Conservation (phyloP, 2,329 filamentous ascomycete species). For the Cordyceps cicadae region DNA sequence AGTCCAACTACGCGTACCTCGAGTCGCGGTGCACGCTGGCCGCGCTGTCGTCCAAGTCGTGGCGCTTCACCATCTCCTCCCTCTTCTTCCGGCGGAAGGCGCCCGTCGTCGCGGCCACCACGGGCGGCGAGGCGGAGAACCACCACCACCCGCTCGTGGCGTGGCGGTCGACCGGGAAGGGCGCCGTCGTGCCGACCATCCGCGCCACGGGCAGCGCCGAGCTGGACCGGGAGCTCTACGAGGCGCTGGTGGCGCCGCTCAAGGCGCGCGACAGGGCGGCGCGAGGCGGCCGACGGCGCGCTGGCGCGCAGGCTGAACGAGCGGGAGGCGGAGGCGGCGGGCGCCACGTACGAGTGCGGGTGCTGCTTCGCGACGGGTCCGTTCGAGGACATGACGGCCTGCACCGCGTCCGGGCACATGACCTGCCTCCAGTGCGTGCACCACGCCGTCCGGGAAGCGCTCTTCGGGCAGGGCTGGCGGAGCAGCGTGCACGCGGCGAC, state of each 20-base stretch:
- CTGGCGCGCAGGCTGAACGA: conserved; percentile 48
- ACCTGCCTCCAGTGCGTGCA: conserved; percentile 78
- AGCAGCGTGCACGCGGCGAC: conserved; percentile 65
- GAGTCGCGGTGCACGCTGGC: conserved; percentile 62
- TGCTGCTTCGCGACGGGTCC: conserved; percentile 67
- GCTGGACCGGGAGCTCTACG: conserved; percentile 54
- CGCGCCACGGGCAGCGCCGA: conserved; percentile 58
- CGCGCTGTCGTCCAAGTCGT: conserved; percentile 62
- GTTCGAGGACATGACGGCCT: conserved; percentile 69
- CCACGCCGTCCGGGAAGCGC: conserved; percentile 71
- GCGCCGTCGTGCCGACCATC: conserved; percentile 51
- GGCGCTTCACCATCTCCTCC: conserved; percentile 65
- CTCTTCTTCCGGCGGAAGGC: conserved; percentile 58
- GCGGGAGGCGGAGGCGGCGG: conserved; percentile 49
- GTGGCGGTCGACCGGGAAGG: conserved; percentile 50
- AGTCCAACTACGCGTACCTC: conserved; percentile 72
- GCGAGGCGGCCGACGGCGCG: conserved; percentile 42
- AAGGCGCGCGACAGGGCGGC: conserved; percentile 33
- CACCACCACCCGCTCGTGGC: conserved; percentile 57
- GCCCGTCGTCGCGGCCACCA: conserved; percentile 39
- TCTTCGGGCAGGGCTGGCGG: conserved; percentile 90
- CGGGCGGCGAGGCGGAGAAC: conserved; percentile 47
- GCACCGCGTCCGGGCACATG: conserved; percentile 59
- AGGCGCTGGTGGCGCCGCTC: conserved; percentile 47
- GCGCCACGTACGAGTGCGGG: conserved; percentile 59